Percentiles rank a stretch among this genome's conserved stretches.
These are phyloP conservation scores for Paecilomyces sp. DNA, from an alignment of 2,329 filamentous ascomycete genomes.

Conservation along the genomic window DNA sequence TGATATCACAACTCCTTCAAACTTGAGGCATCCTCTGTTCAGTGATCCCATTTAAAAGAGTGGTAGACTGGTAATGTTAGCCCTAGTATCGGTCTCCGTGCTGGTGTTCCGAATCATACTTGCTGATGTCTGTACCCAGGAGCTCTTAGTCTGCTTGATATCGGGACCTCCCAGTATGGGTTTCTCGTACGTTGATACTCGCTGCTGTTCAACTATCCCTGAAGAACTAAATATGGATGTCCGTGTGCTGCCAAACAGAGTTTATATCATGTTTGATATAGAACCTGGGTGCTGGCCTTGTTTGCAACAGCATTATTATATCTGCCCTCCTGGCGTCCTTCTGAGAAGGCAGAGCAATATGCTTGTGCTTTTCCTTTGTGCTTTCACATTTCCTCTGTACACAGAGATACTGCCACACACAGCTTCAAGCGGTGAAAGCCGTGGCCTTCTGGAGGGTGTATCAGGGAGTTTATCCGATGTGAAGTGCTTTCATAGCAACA, in stretches of 20 bases:
- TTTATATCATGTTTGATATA: background rate
- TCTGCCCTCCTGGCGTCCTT: background rate
- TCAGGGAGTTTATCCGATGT: background rate
- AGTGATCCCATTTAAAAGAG: background rate
- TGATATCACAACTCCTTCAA: conserved; percentile 1
- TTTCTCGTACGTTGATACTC: background rate
- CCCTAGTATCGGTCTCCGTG: background rate
- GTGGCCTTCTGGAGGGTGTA: background rate
- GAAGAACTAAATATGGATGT: background rate
- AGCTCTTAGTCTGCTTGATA: background rate
- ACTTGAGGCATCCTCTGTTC: background rate
- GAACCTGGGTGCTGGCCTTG: background rate
- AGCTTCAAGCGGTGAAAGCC: background rate
- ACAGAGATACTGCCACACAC: background rate
- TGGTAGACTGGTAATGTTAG: background rate
- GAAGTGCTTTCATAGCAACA: background rate
- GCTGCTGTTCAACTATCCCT: background rate
- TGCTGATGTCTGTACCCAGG: background rate
- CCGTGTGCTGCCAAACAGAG: background rate
- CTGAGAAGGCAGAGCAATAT: background rate
- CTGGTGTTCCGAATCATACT: background rate
- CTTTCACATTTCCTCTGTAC: background rate
- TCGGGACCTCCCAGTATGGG: background rate
- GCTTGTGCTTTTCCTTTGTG: background rate
- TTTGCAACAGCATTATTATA: background rate